Conservation (phyloP, 169 alveolate genomes). For the Cryptosporidium meleagridis region DNA sequence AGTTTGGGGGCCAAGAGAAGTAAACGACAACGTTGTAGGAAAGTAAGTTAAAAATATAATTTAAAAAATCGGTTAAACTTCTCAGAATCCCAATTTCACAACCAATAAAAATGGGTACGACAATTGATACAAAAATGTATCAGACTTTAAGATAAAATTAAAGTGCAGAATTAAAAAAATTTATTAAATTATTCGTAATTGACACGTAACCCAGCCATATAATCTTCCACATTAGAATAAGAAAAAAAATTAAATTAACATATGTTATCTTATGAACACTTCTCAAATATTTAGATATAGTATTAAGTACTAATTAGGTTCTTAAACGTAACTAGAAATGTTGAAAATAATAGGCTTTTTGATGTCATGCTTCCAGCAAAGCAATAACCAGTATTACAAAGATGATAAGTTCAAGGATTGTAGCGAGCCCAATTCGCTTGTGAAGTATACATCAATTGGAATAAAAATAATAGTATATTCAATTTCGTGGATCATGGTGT, state of each 20-base stretch:
- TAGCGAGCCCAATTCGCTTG: neutral
- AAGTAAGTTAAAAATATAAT: slow-evolving; percentile 21
- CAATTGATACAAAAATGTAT: slow-evolving; percentile 63
- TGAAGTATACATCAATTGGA: slow-evolving; percentile 14
- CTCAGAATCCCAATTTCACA: slow-evolving; percentile 60
- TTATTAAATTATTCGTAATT: neutral
- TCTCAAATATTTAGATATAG: neutral
- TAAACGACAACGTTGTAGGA: slow-evolving; percentile 14
- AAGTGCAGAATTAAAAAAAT: neutral
- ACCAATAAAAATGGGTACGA: slow-evolving; percentile 54
- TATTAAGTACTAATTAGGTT: neutral
- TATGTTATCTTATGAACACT: neutral
- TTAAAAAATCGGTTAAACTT: neutral
- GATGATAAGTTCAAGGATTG: neutral
- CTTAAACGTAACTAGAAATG: neutral
- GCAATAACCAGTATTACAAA: neutral
- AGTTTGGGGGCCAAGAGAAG: slow-evolving; percentile 75
- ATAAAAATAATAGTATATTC: slow-evolving; percentile 24
- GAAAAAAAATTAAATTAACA: neutral
- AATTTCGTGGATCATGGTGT: slow-evolving; percentile 47
- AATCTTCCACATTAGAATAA: slow-evolving; percentile 40
- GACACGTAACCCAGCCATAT: slow-evolving; percentile 42
- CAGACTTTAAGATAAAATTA: slow-evolving; percentile 32
- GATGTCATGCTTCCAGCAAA: neutral
- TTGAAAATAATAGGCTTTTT: neutral